Base-by-base conservation (phyloP, 2,329 filamentous ascomycete species). In the Phaeosphaeria sp. region DNA sequence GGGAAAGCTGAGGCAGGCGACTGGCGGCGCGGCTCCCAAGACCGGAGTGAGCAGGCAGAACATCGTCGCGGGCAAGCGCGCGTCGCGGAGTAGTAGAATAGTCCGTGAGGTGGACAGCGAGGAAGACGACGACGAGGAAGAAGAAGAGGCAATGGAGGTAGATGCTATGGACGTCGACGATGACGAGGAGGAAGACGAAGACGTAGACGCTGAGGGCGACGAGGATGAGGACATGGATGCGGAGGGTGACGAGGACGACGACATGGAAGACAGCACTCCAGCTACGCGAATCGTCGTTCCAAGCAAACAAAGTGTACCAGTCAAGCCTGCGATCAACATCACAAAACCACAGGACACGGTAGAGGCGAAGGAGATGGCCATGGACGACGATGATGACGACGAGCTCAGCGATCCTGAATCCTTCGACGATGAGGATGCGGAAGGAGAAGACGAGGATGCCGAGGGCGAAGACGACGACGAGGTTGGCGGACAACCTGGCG, bases 341-440 rank as follows among this genome's bases (percentile, higher is more conserved):
- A 69, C 65, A 2, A 74, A 71, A 46, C 61, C 77, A 7, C 74
- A 76, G 36, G 75, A 77, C 60, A 66, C 77, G 4, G 80, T 83
- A n/a, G 82, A 83, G 61, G 78, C 75, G 39, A 83, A 82, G 60
- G 82, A 85, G 58, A 74, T 84, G 69, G 79, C 69, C 54, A 72
- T 84, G 69, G 74, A 83, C 18, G 81, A 82, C 42, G 78, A 80
- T 42, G 80, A 80, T 56, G 79, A 80, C 9, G 80, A 80, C 7
- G 77, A 79, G 49, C 74, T 79, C 3, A 77, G 73, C 15, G 75
- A 78, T 33, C 67, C 74, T 5, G 75, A 78, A 36, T 74, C 78
- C 1, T 76, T 78, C 42, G 78, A 80, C 15, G 78, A 79, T n/a
- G 78, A 76, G 52, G 79, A 83, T 50, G 81, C 77, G 2, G 82